Base-by-base conservation (phyloP, 768 basidiomycete genomes). In the Tylopilus plumbeoviolaceoides region DNA sequence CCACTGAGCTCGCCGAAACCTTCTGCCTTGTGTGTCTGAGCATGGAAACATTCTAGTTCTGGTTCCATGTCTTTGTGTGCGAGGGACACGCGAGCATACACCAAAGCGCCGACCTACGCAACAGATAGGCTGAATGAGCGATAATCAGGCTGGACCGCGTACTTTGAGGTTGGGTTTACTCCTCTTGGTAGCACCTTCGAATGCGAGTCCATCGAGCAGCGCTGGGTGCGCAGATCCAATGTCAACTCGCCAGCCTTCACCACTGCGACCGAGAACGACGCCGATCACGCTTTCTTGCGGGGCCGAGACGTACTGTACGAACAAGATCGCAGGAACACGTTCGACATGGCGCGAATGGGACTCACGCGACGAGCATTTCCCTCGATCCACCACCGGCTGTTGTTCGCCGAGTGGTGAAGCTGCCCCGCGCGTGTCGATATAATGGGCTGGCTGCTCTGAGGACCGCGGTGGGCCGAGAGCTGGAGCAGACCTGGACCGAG, bases 21-120 rank as follows among this genome's bases (percentile, higher is more conserved):
- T 54, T 91, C 91, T 1, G 93, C 75, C 70, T 97, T 98, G 57
- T 83, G 85, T 23, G 91, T 92, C 60, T 93, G 88, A 2, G 92
- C 90, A 63, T 98, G 91, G 61, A 97, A 91, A 67, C 97, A 99
- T 65, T 97, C 93, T 9, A 99, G 74, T 64, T 99, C 97, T 1
- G 97, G 95, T 50, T 99, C 97, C 90, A 98, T 95, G 68, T 98
- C 95, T 63, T 93, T 90, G 64, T 95, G 92, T 6, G 97, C 94
- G 20, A 95, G 74, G 14, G 93, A 93, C 28, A 99, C 86, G 23
- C 95, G 83, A 0, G 93, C 93, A 67, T 95, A 98, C 1, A 99
- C 80, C 30, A 98, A 71, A 5, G 87, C 82, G 27, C 95, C 95
- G 43, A 98, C 85, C 95, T 98, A 59, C 12, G 51, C 21, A 44